These are phyloP conservation scores for Leucaena leucocephala DNA, from an alignment of 306 rosid genomes.

Conservation along the genomic window DNA sequence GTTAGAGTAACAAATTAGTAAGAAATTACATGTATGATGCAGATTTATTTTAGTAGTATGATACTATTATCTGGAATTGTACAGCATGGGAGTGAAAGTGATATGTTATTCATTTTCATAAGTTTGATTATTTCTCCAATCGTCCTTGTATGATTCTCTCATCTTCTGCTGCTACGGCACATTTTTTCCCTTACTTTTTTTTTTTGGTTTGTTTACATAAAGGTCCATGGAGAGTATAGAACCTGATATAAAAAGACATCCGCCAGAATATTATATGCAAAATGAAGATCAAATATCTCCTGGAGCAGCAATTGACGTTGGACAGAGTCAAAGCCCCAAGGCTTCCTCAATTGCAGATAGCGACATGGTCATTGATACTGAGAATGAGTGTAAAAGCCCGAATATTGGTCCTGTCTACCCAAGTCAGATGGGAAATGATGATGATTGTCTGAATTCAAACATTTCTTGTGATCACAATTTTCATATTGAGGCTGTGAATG, in stretches of 20 bases:
- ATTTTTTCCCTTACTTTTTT: neutral
- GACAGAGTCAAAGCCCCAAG: slow-evolving; percentile 33
- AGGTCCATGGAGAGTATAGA: slow-evolving; percentile 43
- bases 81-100: neutral
- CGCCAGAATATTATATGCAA: slow-evolving; percentile 24
- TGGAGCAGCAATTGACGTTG: slow-evolving; percentile 32
- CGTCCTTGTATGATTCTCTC: neutral
- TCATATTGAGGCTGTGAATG: slow-evolving; percentile 33
- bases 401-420: slow-evolving; percentile 36
- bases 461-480: slow-evolving; percentile 38
- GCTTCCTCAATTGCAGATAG: slow-evolving; percentile 35
- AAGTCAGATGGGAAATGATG: slow-evolving; percentile 41
- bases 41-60: neutral
- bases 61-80: neutral
- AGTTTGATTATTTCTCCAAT: neutral
- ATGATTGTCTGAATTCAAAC: slow-evolving; percentile 41
- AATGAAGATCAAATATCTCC: slow-evolving; percentile 38
- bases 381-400: slow-evolving; percentile 38
- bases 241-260: slow-evolving; percentile 33
- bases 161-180: slow-evolving; percentile 29
- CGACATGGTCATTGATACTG: slow-evolving; percentile 34
- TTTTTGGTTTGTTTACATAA: slow-evolving; percentile 20
- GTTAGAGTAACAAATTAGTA: neutral
- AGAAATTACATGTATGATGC: neutral
- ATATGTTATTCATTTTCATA: neutral